These are phyloP conservation scores for Wickerhamia fluorescens DNA, from an alignment of 805 yeast species.

Conservation along the genomic window DNA sequence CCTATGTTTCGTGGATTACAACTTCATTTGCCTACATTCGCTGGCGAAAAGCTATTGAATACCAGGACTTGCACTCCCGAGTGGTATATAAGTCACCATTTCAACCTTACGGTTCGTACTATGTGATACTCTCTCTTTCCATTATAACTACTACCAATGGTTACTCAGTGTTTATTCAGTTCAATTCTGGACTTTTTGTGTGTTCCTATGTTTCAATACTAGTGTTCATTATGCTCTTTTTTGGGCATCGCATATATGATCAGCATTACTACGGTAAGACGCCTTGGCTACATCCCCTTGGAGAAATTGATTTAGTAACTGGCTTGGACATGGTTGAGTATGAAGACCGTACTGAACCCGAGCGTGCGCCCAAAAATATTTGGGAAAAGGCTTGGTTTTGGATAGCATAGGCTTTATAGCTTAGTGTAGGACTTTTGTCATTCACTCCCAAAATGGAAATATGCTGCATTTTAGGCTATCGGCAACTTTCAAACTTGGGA, in stretches of 20 bases:
- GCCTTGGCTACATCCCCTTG: constrained; percentile 42
- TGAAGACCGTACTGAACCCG: constrained; percentile 35
- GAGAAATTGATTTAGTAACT: constrained; percentile 52
- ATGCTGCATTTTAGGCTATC: too few relatives aligned
- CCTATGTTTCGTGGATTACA: constrained; percentile 58
- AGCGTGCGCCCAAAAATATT: constrained; percentile 33
- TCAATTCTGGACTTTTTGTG: constrained; percentile 51
- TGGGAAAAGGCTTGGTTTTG: too few relatives aligned
- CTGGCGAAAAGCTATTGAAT: constrained; percentile 57
- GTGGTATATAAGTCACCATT: constrained; percentile 49
- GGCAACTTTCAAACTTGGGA: too few relatives aligned
- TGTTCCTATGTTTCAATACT: constrained; percentile 71
- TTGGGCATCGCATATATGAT: constrained; percentile 50
- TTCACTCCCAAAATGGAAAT: too few relatives aligned
- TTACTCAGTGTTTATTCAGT: constrained; percentile 57
- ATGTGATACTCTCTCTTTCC: constrained; percentile 41
- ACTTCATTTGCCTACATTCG: constrained; percentile 48
- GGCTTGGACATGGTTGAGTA: constrained; percentile 58
- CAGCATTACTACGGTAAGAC: constrained; percentile 18
- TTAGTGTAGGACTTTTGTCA: too few relatives aligned
- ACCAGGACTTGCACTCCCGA: constrained; percentile 47
- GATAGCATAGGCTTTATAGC: too few relatives aligned
- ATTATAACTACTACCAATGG: constrained; percentile 64
- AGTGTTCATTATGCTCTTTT: constrained; percentile 43
- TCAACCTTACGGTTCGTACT: constrained; percentile 55